Evolutionary conservation across 164 flowering plant genomes (phyloP).

Genomic region (Aristolochia fimbriata): DNA sequence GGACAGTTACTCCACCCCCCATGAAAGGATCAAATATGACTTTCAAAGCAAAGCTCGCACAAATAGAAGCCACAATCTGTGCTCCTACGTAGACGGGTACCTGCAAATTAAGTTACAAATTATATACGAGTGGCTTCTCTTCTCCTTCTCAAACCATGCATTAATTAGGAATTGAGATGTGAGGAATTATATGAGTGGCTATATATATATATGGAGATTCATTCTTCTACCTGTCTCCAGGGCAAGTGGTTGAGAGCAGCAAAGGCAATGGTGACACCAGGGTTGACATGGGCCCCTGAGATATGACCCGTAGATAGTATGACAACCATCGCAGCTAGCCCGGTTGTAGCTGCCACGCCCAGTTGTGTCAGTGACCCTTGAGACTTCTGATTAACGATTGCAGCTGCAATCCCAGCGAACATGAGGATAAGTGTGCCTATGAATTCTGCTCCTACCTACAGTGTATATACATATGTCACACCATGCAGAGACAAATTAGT

Average conservation of each 20-base stretch:
- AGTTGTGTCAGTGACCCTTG: slow-evolving; percentile 48
- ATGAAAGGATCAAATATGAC: slow-evolving; percentile 53
- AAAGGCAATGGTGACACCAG: slow-evolving; percentile 67
- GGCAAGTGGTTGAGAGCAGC: slow-evolving; percentile 69
- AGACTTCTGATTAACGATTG: slow-evolving; percentile 72
- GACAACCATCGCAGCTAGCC: slow-evolving; percentile 77
- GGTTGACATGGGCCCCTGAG: slow-evolving; percentile 89
- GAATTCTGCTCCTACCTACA: slow-evolving; percentile 84
- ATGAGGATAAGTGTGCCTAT: slow-evolving; percentile 75
- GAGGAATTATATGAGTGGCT: too few species aligned
- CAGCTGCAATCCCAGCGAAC: slow-evolving; percentile 71
- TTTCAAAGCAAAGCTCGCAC: slow-evolving; percentile 61
- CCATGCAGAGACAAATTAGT: background rate
- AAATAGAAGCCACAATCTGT: slow-evolving; percentile 64
- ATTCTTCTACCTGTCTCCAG: slow-evolving; percentile 51
- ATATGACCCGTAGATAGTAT: slow-evolving; percentile 76
- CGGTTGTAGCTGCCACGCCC: slow-evolving; percentile 54
- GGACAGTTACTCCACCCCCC: slow-evolving; percentile 79
- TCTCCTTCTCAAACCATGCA: too few species aligned
- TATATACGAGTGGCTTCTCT: too few species aligned
- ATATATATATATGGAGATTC: background rate
- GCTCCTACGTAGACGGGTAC: slow-evolving; percentile 72
- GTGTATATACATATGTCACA: background rate
- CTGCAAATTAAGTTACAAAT: slow-evolving; percentile 17
- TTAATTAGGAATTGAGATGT: too few species aligned